phyloP scores from a whole-genome alignment of 2,329 filamentous ascomycete genomes.

The Ophiocordyceps robertsii region DNA sequence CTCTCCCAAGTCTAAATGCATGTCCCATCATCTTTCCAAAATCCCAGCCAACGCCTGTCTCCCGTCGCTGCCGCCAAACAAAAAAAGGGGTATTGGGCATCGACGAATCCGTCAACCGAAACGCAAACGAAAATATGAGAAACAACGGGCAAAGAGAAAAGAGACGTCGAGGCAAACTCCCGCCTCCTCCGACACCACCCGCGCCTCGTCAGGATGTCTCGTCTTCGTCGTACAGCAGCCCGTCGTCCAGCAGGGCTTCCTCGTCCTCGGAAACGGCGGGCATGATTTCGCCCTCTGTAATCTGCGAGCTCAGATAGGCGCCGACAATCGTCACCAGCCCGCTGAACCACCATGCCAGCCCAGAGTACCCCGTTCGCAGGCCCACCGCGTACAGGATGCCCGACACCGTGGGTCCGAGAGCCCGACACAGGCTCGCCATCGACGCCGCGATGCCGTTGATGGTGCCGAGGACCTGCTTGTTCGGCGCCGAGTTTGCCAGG shows the following conservation, averaged over 20 bases:
- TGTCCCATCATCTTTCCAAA: background rate
- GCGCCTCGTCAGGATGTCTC: conserved; percentile 12
- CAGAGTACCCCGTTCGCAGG: conserved; percentile 67
- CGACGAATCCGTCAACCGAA: background rate
- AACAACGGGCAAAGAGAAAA: background rate
- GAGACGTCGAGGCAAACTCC: background rate
- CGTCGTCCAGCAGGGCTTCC: conserved; percentile 18
- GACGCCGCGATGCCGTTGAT: conserved; percentile 90
- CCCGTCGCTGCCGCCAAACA: conserved; percentile 1
- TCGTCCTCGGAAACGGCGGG: conserved; percentile 27
- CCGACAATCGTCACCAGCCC: conserved; percentile 64
- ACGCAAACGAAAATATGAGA: background rate
- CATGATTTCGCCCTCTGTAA: conserved; percentile 48
- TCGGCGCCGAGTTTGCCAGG: conserved; percentile 76
- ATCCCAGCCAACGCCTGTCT: conserved; percentile 3
- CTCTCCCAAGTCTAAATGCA: background rate
- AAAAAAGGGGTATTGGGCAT: conserved; percentile 5
- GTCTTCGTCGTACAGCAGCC: conserved; percentile 18
- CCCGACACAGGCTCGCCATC: conserved; percentile 76
- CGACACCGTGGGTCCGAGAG: conserved; percentile 78
- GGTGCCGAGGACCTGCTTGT: conserved; percentile 70
- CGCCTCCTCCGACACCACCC: background rate
- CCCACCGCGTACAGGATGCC: conserved; percentile 75
- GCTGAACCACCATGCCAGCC: conserved; percentile 87
- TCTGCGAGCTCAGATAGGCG: conserved; percentile 59